Evolutionary conservation across 352 stramenopile genomes (phyloP).

Genomic region (Globisporangium emineosum): DNA sequence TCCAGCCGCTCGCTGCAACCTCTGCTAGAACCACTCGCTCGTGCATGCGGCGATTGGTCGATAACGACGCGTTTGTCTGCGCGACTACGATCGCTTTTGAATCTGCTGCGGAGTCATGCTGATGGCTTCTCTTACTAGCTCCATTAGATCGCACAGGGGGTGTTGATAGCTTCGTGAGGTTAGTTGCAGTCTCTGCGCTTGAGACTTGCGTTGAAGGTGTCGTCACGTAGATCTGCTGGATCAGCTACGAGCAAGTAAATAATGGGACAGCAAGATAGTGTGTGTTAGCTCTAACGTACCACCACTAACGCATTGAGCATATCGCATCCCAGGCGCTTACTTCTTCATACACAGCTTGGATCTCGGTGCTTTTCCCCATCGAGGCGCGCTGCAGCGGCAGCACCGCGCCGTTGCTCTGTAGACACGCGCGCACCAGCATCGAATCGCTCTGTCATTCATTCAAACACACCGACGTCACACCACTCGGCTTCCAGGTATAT

Average conservation of each 20-base stretch:
- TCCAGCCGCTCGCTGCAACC: constrained; percentile 37
- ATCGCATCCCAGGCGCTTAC: constrained; percentile 17
- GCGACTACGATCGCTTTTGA: constrained; percentile 13
- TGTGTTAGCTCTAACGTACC: neutral
- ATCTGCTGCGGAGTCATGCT: neutral
- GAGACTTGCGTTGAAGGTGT: neutral
- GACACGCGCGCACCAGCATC: constrained; percentile 26
- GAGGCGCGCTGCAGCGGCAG: constrained; percentile 37
- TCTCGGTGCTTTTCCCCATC: constrained; percentile 25
- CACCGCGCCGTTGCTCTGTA: constrained; percentile 34
- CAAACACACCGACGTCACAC: constrained; percentile 6
- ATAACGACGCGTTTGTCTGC: neutral
- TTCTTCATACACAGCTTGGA: constrained; percentile 43
- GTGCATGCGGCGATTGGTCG: constrained; percentile 1
- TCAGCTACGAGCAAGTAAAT: too few relatives aligned
- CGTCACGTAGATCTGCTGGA: constrained; percentile 41
- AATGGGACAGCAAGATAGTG: too few relatives aligned
- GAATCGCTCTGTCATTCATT: constrained; percentile 11
- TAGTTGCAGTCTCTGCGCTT: neutral
- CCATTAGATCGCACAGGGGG: neutral
- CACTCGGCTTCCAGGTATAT: constrained; percentile 10
- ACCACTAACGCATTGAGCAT: neutral
- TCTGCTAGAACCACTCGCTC: constrained; percentile 3
- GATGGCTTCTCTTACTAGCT: neutral
- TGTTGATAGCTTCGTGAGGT: neutral